These are phyloP conservation scores for Cryptococcus sp. DNA, from an alignment of 1,284 basidiomycete genomes.

Conservation along the genomic window DNA sequence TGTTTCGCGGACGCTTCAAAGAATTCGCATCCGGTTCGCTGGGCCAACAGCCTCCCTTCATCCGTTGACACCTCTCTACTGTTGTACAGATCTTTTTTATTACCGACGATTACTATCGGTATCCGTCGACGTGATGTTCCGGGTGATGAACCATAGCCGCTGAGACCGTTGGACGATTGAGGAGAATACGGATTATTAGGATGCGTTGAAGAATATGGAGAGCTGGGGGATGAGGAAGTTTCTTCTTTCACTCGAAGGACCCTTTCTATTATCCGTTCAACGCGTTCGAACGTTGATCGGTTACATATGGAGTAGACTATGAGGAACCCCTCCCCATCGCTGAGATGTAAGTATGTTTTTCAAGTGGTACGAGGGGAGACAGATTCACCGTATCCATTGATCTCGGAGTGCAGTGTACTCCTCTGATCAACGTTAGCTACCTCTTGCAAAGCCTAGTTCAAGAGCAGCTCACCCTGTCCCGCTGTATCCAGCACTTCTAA, in stretches of 20 bases:
- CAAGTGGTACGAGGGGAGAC: neutral
- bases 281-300: conserved; percentile 88
- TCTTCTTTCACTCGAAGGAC: conserved; percentile 50
- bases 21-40: conserved; percentile 86
- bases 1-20: conserved; percentile 96
- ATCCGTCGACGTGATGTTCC: conserved; percentile 13
- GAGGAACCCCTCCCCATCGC: conserved; percentile 97
- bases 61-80: conserved; percentile 82
- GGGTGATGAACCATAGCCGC: neutral
- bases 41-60: conserved; percentile 80
- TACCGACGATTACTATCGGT: conserved; percentile 74
- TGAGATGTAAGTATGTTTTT: conserved; percentile 39
- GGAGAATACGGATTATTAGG: conserved; percentile 2
- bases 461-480: conserved; percentile 68
- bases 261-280: conserved; percentile 83
- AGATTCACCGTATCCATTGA: conserved; percentile 90
- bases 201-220: conserved; percentile 6
- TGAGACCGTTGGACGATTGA: conserved; percentile 2
- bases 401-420: conserved; percentile 95
- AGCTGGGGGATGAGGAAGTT: conserved; percentile 13
- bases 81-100: conserved; percentile 74
- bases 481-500: conserved; percentile 91
- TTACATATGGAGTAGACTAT: conserved; percentile 98
- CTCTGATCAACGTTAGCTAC: conserved; percentile 55
- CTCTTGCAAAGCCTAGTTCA: neutral